phyloP scores from a whole-genome alignment of 768 basidiomycete genomes.

The Russula emetica region DNA sequence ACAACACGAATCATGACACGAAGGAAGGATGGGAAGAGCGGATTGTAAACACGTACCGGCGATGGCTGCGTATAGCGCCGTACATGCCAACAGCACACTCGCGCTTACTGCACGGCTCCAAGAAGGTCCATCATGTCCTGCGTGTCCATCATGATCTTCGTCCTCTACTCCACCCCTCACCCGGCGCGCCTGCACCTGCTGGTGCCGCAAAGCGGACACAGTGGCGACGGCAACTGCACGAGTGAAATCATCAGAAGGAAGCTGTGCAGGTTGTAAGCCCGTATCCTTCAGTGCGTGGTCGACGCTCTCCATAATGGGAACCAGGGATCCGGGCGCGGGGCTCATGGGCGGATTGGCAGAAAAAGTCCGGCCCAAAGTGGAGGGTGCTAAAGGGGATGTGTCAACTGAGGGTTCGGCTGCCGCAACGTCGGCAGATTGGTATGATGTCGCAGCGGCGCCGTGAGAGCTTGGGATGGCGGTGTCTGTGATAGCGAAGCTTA shows the following conservation, averaged over 20 bases:
- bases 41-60: conserved; percentile 62
- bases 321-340: conserved; percentile 39
- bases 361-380: conserved; percentile 44
- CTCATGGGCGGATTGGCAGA: conserved; percentile 42
- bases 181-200: conserved; percentile 53
- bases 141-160: conserved; percentile 52
- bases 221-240: conserved; percentile 92
- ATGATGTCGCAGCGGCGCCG: background rate
- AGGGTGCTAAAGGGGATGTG: conserved; percentile 1
- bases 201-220: conserved; percentile 82
- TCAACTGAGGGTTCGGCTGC: background rate
- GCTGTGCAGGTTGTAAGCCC: conserved; percentile 44
- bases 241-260: conserved; percentile 86
- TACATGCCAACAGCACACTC: conserved; percentile 84
- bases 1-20: background rate
- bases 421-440: conserved; percentile 1
- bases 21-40: background rate
- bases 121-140: conserved; percentile 91
- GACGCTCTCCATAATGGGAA: conserved; percentile 74
- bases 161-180: conserved; percentile 43
- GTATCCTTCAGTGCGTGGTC: conserved; percentile 69
- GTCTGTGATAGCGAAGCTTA: conserved; percentile 39
- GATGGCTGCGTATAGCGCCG: conserved; percentile 89
- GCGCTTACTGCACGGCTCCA: conserved; percentile 92
- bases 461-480: background rate